Conservation (phyloP, 768 basidiomycete genomes). For the Pleurotus salmoneostramineus region DNA sequence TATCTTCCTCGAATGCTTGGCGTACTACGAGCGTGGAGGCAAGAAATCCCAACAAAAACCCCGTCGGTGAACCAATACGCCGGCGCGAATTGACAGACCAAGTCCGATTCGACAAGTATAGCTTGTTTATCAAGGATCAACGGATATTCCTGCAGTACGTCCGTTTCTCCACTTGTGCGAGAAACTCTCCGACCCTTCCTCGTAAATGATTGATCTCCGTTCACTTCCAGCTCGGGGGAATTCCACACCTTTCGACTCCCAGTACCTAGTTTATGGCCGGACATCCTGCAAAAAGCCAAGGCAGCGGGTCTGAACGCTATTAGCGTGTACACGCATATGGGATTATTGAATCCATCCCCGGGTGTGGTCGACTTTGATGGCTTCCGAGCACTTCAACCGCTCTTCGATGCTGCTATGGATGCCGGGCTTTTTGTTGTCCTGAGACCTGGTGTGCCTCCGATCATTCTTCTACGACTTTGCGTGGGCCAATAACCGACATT, state of each 20-base stretch:
- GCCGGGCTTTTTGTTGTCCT: conserved; percentile 78
- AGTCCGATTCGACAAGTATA: conserved; percentile 63
- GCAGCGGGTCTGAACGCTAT: conserved; percentile 78
- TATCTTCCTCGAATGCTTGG: background rate
- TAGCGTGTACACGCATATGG: conserved; percentile 82
- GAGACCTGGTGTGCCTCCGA: conserved; percentile 56
- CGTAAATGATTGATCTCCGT: background rate
- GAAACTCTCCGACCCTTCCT: background rate
- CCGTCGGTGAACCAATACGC: background rate
- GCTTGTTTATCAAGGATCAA: conserved; percentile 64
- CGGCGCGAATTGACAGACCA: conserved; percentile 13
- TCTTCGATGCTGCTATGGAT: conserved; percentile 70
- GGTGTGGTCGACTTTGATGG: conserved; percentile 71
- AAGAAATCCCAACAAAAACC: background rate
- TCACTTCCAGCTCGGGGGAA: conserved; percentile 63
- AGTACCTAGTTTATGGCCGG: conserved; percentile 76
- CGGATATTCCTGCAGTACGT: conserved; percentile 73
- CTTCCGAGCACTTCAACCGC: conserved; percentile 63
- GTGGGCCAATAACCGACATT: background rate
- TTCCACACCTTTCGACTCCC: conserved; percentile 83
- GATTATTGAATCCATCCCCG: conserved; percentile 67
- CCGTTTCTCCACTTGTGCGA: background rate
- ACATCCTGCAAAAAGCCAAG: conserved; percentile 77
- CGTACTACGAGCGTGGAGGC: background rate
- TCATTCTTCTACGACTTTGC: background rate